Conservation (phyloP, 2,329 filamentous ascomycete genomes). For the Scedosporium dehoogii region DNA sequence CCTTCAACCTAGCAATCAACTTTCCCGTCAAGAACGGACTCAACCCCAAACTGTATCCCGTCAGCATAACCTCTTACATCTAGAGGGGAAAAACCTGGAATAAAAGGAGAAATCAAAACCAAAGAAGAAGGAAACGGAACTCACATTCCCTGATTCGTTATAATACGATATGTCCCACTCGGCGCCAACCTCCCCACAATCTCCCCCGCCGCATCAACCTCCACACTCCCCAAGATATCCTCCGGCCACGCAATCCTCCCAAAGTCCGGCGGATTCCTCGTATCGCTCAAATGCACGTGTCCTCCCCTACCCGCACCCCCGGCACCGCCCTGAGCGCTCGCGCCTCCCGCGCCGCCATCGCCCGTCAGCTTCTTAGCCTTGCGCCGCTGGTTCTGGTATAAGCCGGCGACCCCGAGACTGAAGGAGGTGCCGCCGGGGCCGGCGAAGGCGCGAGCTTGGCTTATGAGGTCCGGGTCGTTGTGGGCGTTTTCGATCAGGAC, state of each 20-base stretch:
- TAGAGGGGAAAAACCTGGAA: background rate
- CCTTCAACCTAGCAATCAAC: conserved; percentile 36
- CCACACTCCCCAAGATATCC: conserved; percentile 59
- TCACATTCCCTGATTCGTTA: conserved; percentile 60
- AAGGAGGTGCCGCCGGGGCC: conserved; percentile 44
- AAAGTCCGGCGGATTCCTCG: conserved; percentile 54
- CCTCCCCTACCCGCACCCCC: conserved; percentile 51
- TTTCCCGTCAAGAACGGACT: conserved; percentile 43
- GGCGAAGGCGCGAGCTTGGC: conserved; percentile 51
- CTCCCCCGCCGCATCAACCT: conserved; percentile 47
- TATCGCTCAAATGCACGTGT: conserved; percentile 55
- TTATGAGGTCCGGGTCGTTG: conserved; percentile 43
- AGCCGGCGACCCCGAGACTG: conserved; percentile 37
- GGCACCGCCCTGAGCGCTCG: conserved; percentile 50
- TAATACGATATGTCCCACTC: conserved; percentile 52
- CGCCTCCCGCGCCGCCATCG: conserved; percentile 38
- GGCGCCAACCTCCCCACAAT: conserved; percentile 49
- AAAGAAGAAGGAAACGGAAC: conserved; percentile 19
- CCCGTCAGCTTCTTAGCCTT: conserved; percentile 4
- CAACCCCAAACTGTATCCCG: conserved; percentile 34
- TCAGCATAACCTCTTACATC: background rate
- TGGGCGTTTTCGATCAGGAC: conserved; percentile 46
- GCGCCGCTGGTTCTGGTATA: conserved; percentile 23
- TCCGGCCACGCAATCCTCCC: conserved; percentile 60
- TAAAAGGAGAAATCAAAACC: background rate